These are phyloP conservation scores for Knoxia roxburghii DNA, from an alignment of 257 asterid genomes.

Conservation along the genomic window DNA sequence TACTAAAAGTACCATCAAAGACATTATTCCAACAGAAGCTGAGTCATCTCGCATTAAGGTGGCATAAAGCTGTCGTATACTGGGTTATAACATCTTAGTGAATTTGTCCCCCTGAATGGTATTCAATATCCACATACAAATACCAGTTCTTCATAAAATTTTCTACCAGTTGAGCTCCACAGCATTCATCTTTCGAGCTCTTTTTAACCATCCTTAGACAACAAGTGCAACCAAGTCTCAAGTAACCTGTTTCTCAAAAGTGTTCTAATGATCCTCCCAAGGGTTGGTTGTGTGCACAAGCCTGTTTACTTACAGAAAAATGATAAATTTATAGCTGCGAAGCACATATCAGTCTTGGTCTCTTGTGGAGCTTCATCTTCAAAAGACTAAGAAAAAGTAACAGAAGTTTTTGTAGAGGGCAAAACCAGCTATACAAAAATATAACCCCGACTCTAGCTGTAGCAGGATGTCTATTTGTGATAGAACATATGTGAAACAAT, in stretches of 20 bases:
- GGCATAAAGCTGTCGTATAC: background rate
- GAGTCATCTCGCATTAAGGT: background rate
- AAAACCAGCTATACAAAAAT: background rate
- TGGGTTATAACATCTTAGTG: background rate
- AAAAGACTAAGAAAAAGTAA: background rate
- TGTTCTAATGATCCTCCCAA: background rate
- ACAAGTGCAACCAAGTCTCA: background rate
- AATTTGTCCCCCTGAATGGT: background rate
- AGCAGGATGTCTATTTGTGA: background rate
- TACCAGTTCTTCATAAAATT: background rate
- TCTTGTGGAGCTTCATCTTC: background rate
- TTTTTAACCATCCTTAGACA: background rate
- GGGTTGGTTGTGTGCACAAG: background rate
- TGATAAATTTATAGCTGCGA: background rate
- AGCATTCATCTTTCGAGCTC: background rate
- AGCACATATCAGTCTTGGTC: background rate
- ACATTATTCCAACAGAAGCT: background rate
- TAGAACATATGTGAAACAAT: background rate
- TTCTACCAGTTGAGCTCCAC: background rate
- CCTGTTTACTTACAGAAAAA: background rate
- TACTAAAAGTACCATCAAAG: background rate
- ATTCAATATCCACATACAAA: background rate
- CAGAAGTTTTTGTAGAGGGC: background rate
- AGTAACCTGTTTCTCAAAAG: background rate
- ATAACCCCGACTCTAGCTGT: background rate